Base-by-base conservation (phyloP, 2,329 filamentous ascomycete genomes). In the Ophiostoma ulmi region DNA sequence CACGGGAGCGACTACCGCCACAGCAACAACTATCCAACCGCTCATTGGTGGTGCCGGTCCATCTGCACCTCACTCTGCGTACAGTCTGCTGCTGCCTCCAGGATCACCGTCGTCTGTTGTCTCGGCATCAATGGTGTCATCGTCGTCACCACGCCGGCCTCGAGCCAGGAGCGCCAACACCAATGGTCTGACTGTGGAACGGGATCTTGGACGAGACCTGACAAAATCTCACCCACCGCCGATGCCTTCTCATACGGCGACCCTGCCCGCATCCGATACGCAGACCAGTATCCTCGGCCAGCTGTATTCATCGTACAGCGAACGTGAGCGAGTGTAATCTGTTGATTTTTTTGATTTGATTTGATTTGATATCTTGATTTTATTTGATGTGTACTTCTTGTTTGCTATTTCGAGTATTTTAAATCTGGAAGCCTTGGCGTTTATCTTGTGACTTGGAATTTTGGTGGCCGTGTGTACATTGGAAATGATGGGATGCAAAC, bases 211-310 rank as follows among this genome's bases (percentile, higher is more conserved):
- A 14, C 36, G 36, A 5, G 63, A 65, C 36, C 36, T 65, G 3
- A 39, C 63, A 3, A 39, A 10, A 11, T 26, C 63, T 5, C 36
- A 38, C 6, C 35, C 35, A 7, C 31, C 58, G 58, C 63, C 36
- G 11, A 38, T 36, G 61, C 35, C 61, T 5, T 38, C 52, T 22
- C 52, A 58, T 10, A 58, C 52, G 22, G 52, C 52, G 0, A 58
- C 10, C 22, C 35, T 74, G 52, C 61, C 71, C 26, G n/a, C 35
- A 3, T 75, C 75, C 2, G 71, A 71, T 65, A 76, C 75, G 10
- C 73, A 75, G 35, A 66, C 61, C 26, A 76, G 75, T 72, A 76
- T 76, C 55, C 66, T 76, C 4, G 74, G 75, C 1, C 74, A 75
- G 70, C 72, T 77, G 14, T 70, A 70, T 20, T 55, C 69, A 20